Evolutionary conservation across 1,284 basidiomycete species (phyloP), one percentile per base, ranked within the genome.

Genomic region (Phellinidium pouzarii): DNA sequence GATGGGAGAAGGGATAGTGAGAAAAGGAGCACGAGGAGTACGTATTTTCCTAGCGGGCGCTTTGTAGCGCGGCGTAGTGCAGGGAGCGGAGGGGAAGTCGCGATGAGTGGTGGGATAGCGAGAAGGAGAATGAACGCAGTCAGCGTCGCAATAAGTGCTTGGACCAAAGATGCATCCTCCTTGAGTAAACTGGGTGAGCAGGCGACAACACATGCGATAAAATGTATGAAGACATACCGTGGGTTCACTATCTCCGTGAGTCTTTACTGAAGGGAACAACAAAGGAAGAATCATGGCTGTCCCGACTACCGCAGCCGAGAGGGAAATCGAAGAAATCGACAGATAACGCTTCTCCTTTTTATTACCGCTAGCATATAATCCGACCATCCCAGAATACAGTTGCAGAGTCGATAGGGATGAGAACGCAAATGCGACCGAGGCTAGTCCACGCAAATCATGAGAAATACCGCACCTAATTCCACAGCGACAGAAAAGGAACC

Each of bases 321-420:
- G 58, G 20, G 80, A 83, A 44, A 87, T 67, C 2, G 76, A 62
- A 53, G 74, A 74, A 67, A 86, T 86, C 1, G 80, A 83, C 43
- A 70, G 75, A 38, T 72, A 70, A 37, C 70, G 71, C 9, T 73
- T 69, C 45, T 72, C 70, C 64, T 79, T 80, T 29, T 68, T 68
- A 17, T 66, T 64, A 19, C 72, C 51, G 1, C 61, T 60, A 6
- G 68, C 62, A 36, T 68, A 65, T 11, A 70, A 67, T 25, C 74
- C 74, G 54, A 75, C 74, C 42, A 86, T 63, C 3, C 82, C 77
- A 38, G 78, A 72, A 58, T 84, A 84, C 48, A 87, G 64, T 9
- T 82, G 76, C 7, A 87, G 69, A 3, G 84, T 82, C 54, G 77
- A 76, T 6, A 77, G 69, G 0, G 84, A 80, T 14, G 79, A 73